Evolutionary conservation across 352 stramenopile species (phyloP).

Genomic region (Phytopythium delawarense): DNA sequence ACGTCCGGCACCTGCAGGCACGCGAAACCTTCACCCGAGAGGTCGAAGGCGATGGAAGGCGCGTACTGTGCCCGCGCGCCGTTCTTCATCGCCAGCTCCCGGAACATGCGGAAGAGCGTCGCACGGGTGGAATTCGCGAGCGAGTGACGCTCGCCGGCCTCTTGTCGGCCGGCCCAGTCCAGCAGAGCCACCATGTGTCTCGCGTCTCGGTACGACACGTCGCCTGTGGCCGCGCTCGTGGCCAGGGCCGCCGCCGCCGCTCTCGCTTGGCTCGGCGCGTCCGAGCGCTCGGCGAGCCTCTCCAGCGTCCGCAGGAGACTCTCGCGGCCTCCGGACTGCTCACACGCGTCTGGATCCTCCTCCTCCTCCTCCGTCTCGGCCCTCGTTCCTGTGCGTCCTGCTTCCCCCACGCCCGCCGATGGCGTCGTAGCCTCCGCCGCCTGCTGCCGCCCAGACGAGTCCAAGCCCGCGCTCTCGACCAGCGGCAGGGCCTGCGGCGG

Average conservation of each 20-base stretch:
- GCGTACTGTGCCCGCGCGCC: neutral
- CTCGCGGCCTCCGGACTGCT: neutral
- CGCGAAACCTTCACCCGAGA: constrained; percentile 53
- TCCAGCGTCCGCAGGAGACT: neutral
- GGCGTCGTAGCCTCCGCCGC: neutral
- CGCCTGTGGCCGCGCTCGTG: neutral
- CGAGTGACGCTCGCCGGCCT: neutral
- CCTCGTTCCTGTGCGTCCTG: neutral
- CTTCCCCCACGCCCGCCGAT: neutral
- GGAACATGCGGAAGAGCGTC: neutral
- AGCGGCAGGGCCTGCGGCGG: neutral
- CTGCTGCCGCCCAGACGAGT: constrained; percentile 3
- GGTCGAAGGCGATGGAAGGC: constrained; percentile 39
- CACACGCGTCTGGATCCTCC: neutral
- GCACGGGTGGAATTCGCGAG: neutral
- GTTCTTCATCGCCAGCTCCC: neutral
- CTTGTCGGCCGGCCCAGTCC: neutral
- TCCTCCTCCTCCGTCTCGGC: neutral
- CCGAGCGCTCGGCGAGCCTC: neutral
- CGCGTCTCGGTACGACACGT: neutral
- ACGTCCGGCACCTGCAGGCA: constrained; percentile 69
- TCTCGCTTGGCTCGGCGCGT: neutral
- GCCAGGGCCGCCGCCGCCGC: neutral
- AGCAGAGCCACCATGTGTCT: constrained; percentile 1
- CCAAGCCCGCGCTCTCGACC: constrained; percentile 7